These are phyloP conservation scores for Chytridium lagenaria DNA, from an alignment of 371 early-diverging fungal genomes.

Conservation along the genomic window DNA sequence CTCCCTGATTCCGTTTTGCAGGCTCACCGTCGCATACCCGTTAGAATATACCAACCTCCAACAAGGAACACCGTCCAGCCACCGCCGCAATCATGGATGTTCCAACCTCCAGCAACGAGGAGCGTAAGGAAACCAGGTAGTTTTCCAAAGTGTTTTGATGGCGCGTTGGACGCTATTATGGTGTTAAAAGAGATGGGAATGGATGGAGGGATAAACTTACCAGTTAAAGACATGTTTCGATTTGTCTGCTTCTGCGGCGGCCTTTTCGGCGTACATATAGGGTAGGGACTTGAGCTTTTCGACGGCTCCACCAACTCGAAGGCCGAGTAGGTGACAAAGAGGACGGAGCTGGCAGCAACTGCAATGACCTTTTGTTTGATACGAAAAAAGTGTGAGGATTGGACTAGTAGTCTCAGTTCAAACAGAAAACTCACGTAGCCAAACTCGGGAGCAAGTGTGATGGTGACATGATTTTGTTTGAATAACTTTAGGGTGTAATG, in stretches of 20 bases:
- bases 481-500: not conserved
- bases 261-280: conserved; percentile 1
- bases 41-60: conserved; percentile 4
- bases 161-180: not conserved
- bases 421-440: too few species aligned
- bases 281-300: not conserved
- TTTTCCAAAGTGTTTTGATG: conserved; percentile 9
- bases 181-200: not conserved
- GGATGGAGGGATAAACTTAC: not conserved
- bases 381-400: not conserved
- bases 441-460: not conserved
- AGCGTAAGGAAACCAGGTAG: conserved; percentile 3
- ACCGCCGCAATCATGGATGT: conserved; percentile 12
- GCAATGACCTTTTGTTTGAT: not conserved
- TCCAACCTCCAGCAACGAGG: conserved; percentile 14
- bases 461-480: not conserved
- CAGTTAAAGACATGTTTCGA: conserved; percentile 17
- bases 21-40: too few species aligned
- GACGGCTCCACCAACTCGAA: not conserved
- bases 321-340: not conserved
- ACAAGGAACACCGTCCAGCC: conserved; percentile 5
- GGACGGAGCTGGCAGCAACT: not conserved
- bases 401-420: too few species aligned
- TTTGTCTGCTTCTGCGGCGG: not conserved
- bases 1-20: too few species aligned